phyloP scores from a whole-genome alignment of 78 protist species.

The Andalucia godoyi region DNA sequence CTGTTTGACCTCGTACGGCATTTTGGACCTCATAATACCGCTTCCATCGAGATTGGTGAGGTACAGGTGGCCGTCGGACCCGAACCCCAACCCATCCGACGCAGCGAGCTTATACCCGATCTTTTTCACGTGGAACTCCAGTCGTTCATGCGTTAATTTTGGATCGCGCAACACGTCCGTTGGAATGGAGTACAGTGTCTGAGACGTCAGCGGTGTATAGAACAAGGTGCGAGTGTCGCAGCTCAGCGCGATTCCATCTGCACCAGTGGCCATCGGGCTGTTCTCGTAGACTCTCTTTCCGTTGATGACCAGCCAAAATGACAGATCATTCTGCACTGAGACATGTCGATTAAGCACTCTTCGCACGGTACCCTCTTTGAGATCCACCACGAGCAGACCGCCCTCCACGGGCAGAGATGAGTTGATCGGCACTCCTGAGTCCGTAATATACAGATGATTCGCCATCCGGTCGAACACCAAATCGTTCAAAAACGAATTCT shows the following conservation, averaged over 20 bases:
- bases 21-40: no score
- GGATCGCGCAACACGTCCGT: no score
- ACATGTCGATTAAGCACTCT: not conserved
- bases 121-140: no score
- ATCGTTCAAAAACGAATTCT: conserved; percentile 11
- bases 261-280: conserved; percentile 11
- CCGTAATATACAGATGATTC: conserved; percentile 8
- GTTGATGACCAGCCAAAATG: not conserved
- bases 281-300: conserved; percentile 5
- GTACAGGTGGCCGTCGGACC: no score
- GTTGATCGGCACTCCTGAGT: conserved; percentile 4
- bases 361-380: not conserved
- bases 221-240: conserved; percentile 8
- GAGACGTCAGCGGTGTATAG: conserved; percentile 11
- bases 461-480: not conserved
- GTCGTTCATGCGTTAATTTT: no score
- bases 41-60: no score
- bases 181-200: no score
- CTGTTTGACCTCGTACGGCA: no score
- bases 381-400: not conserved
- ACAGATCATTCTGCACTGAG: not conserved
- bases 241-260: conserved; percentile 9
- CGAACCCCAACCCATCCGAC: no score
- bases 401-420: not conserved
- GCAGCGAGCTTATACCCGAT: no score